Base-by-base conservation (phyloP, 2,329 filamentous ascomycete genomes). In the Neophaeococcomyces aloes region DNA sequence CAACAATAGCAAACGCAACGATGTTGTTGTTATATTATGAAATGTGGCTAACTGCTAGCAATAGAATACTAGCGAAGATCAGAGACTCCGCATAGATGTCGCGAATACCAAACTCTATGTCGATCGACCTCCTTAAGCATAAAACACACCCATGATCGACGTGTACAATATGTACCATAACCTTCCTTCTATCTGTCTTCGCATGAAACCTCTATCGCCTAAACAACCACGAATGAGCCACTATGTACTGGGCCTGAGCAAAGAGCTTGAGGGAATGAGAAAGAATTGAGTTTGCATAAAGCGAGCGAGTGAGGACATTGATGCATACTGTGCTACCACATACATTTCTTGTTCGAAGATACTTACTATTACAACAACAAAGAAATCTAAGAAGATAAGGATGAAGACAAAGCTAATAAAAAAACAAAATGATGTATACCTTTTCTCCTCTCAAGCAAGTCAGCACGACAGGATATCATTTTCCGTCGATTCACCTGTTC, bases 11-110 rank as follows among this genome's bases (percentile, higher is more conserved):
- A 6, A 27, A 6, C 23, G 23, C 10, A 27, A 6, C 23, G 23
- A 27, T 27, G 23, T n/a, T n/a, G n/a, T n/a, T n/a, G n/a, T n/a
- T n/a, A 15, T 25, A 31, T 38, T 30, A 23, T 27, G 25, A 15
- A 25, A 30, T 30, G 19, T 40, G 53, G 59, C 23, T 27, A 27
- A 27, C 23, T 53, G 25, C 32, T 34, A 18, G 60, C 7, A 7
- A 19, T 58, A 95, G 89, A 67, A 86, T 98, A 57, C 79, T 98
- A 49, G 91, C 91, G 66, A 98, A 96, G 83, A 94, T 98, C 78
- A 94, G 86, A 71, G 89, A 96, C 5, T 27, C 23, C 23, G 23
- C 23, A 76, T 94, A 85, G 73, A 74, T 38, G 44, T 42, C 37
- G 15, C 17, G 13, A 10, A 25, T 15, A 21, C 10, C 29, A 7